A percentile compares a stretch with the other conserved stretches of the same genome.
These are phyloP conservation scores for Forsythia viridissima DNA, from an alignment of 257 asterid species.

Conservation along the genomic window DNA sequence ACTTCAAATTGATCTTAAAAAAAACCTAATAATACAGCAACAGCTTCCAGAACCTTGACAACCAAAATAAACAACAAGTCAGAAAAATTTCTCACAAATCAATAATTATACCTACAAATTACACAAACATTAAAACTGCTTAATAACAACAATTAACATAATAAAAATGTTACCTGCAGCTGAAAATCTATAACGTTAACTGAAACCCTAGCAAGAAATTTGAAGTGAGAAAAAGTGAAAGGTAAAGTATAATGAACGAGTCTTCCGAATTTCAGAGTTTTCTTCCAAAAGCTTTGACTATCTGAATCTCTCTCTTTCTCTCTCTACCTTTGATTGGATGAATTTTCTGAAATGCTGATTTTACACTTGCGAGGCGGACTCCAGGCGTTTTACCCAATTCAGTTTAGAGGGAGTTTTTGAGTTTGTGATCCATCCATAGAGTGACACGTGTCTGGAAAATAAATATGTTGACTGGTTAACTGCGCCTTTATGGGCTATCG, in stretches of 20 bases:
- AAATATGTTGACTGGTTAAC: not conserved
- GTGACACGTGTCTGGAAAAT: slow-evolving; percentile 29
- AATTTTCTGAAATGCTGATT: slow-evolving; percentile 17
- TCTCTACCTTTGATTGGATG: slow-evolving; percentile 18
- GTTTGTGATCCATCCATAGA: slow-evolving; percentile 26
- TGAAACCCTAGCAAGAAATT: slow-evolving; percentile 21
- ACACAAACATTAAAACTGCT: not conserved
- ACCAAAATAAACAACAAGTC: not conserved
- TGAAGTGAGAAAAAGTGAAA: slow-evolving; percentile 16
- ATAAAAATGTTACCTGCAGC: slow-evolving; percentile 31
- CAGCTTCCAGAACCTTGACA: slow-evolving; percentile 26
- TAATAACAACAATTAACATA: not conserved
- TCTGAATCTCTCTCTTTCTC: slow-evolving; percentile 11
- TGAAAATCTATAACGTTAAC: slow-evolving; percentile 30
- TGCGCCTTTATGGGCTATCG: too few species aligned
- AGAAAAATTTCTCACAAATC: not conserved
- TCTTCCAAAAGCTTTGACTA: slow-evolving; percentile 51
- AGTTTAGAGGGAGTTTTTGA: slow-evolving; percentile 38
- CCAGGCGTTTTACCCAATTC: slow-evolving; percentile 49
- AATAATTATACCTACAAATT: not conserved
- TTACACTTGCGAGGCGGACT: slow-evolving; percentile 48
- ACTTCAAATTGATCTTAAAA: not conserved
- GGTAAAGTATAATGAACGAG: slow-evolving; percentile 11
- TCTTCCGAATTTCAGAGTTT: slow-evolving; percentile 34
- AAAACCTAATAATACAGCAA: not conserved